Evolutionary conservation across 2,329 filamentous ascomycete species (phyloP).

Genomic region (Aspergillus fumigatus): DNA sequence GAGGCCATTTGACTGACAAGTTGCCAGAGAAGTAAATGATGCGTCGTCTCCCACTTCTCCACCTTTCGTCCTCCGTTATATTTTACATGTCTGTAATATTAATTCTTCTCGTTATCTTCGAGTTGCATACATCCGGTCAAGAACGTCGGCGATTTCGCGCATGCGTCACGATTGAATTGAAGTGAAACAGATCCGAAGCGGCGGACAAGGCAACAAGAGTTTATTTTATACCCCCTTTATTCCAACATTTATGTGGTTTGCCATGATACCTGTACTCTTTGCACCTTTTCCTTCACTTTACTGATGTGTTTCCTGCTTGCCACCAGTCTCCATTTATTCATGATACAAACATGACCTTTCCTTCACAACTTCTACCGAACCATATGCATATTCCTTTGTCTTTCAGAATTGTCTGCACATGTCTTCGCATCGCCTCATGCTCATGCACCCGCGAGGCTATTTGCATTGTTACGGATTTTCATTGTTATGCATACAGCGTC

Average conservation of each 20-base stretch:
- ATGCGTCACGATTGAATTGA: slow-evolving; percentile 22
- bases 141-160: slow-evolving; percentile 18
- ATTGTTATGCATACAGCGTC: slow-evolving; percentile 5
- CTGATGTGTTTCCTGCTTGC: neutral
- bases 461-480: neutral
- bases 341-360: slow-evolving; percentile 3
- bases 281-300: neutral
- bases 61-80: slow-evolving; percentile 9
- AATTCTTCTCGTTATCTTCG: slow-evolving; percentile 20
- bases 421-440: neutral
- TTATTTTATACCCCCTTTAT: slow-evolving; percentile 25
- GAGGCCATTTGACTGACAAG: slow-evolving; percentile 17
- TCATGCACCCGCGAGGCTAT: neutral
- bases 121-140: slow-evolving; percentile 23
- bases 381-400: slow-evolving; percentile 3
- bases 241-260: slow-evolving; percentile 27
- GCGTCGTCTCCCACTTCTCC: slow-evolving; percentile 6
- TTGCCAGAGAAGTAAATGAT: slow-evolving; percentile 30
- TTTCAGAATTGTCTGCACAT: neutral
- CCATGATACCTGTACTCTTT: slow-evolving; percentile 13
- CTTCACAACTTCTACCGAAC: neutral
- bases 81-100: slow-evolving; percentile 25
- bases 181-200: slow-evolving; percentile 9
- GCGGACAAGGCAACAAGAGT: slow-evolving; percentile 15
- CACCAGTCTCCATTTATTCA: neutral